Conservation (phyloP, 1,284 basidiomycete species). For the Bondarzewia mesenterica region DNA sequence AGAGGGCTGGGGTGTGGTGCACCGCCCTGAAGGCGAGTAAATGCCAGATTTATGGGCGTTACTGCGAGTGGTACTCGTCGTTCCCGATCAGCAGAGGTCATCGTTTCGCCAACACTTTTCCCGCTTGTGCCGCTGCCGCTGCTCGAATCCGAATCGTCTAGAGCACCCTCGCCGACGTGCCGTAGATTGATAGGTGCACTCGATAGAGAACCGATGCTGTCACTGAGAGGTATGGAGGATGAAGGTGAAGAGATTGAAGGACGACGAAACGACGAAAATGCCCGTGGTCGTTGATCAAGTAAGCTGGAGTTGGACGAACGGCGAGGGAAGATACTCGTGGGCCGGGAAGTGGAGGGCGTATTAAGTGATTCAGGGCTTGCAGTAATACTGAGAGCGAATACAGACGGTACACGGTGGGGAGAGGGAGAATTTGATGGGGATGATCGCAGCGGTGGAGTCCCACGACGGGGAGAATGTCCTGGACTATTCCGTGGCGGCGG, state of each 20-base stretch:
- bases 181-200: conserved; percentile 28
- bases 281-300: conserved; percentile 12
- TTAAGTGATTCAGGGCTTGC: conserved; percentile 39
- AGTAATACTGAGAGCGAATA: conserved; percentile 11
- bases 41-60: conserved; percentile 23
- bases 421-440: conserved; percentile 50
- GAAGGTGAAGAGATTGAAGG: conserved; percentile 14
- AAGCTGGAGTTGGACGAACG: conserved; percentile 7
- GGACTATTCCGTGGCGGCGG: conserved; percentile 2
- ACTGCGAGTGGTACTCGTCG: conserved; percentile 1
- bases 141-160: conserved; percentile 65
- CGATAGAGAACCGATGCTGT: conserved; percentile 18
- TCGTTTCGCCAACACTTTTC: neutral
- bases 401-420: conserved; percentile 34
- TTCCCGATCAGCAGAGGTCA: neutral
- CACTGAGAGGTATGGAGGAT: conserved; percentile 13
- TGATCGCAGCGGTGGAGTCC: neutral
- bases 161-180: conserved; percentile 67
- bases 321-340: conserved; percentile 16
- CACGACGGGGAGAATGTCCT: conserved; percentile 4
- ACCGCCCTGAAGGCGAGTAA: conserved; percentile 21
- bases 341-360: conserved; percentile 20
- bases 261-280: conserved; percentile 19
- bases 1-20: conserved; percentile 51
- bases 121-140: conserved; percentile 17